Evolutionary conservation across 352 stramenopile genomes (phyloP), one percentile per base, ranked within the genome.

Genomic region (Phytopythium montanum): DNA sequence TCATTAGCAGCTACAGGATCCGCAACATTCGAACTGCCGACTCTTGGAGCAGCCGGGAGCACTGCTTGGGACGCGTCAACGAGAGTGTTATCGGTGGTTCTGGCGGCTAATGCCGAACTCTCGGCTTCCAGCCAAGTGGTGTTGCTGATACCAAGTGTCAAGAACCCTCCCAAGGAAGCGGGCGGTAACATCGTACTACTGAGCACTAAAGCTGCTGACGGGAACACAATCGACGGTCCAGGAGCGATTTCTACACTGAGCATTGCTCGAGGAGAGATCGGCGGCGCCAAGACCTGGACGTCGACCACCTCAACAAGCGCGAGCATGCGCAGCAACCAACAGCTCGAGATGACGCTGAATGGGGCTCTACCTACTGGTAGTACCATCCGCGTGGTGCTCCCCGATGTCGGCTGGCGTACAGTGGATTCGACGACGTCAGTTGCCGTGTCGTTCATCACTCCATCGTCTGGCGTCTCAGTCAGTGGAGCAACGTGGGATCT

Each of bases 141-240:
- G 2, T 16, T 90, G 7, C 33, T 60, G 5, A 62, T 88, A 26
- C 61, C 62, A 44, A 44, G 61, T 0, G 69, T 88, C 6, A 68
- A 48, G 25, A 90, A 80, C 51, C 78, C 78, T 18, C 81, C 81
- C 3, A 85, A 84, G 49, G 79, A 85, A 42, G 83, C 65, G 2
- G 69, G 65, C 13, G 61, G 76, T 2, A 80, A 76, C 36, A 70
- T 73, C 23, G 76, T 73, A 0, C 68, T 63, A 12, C 14, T 88
- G 18, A 75, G 59, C 12, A 87, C 70, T 8, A 51, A 48, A 61
- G 66, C 68, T 19, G 18, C 53, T 9, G 73, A 87, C 23, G 70
- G 73, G 2, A 51, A 44, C 7, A 59, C 76, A 6, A 76, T 88
- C 39, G 81, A 90, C 41, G 81, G 76, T 14, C 71, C 78, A 7